These are phyloP conservation scores for Claviceps monticola DNA, from an alignment of 2,329 filamentous ascomycete genomes.

Conservation along the genomic window DNA sequence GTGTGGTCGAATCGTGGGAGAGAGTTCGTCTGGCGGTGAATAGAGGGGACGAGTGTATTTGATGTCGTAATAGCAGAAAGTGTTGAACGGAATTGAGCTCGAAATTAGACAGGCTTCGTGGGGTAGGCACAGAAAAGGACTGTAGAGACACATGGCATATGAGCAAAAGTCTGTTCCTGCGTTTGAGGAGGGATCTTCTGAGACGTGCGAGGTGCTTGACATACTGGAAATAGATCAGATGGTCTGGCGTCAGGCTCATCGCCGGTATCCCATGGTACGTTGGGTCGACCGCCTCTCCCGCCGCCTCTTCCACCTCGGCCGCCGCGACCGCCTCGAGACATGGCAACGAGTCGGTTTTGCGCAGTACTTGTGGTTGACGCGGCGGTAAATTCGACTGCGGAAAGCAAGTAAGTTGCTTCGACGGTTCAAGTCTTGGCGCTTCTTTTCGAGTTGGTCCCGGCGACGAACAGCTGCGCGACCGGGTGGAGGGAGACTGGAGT, in stretches of 20 bases:
- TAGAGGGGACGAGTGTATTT: constrained; percentile 39
- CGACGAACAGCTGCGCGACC: neutral
- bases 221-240: constrained; percentile 45
- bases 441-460: neutral
- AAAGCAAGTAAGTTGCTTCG: neutral
- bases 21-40: constrained; percentile 41
- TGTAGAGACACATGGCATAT: constrained; percentile 10
- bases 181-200: neutral
- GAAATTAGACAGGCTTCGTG: constrained; percentile 26
- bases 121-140: constrained; percentile 36
- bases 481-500: neutral
- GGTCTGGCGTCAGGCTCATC: constrained; percentile 43
- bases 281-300: constrained; percentile 30
- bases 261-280: constrained; percentile 37
- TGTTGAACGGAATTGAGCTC: constrained; percentile 35
- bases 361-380: neutral
- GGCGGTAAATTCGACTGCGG: neutral
- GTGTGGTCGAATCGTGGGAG: constrained; percentile 24
- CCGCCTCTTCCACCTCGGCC: constrained; percentile 35
- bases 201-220: constrained; percentile 8
- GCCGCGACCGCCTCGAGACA: constrained; percentile 41
- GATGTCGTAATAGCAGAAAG: constrained; percentile 42
- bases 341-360: constrained; percentile 11
- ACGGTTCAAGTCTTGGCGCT: neutral
- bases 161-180: neutral